A percentile compares a stretch with the other conserved stretches of the same genome.
Conservation (phyloP, 2,329 filamentous ascomycete genomes). For the Mollisia scopiformis region DNA sequence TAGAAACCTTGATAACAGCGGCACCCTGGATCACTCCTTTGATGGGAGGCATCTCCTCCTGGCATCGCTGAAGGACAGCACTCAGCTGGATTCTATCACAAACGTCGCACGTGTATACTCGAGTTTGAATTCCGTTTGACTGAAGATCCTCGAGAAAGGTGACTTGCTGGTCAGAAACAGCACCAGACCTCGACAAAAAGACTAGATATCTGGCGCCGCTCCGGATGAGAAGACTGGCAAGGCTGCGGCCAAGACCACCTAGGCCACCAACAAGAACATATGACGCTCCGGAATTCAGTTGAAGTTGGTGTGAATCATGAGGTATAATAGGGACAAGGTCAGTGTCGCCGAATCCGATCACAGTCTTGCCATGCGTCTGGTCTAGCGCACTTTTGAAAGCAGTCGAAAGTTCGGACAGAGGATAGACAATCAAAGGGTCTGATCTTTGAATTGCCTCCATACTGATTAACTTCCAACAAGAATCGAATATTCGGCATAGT, state of each 20-base stretch:
- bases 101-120: slow-evolving; percentile 5
- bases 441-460: neutral
- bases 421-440: neutral
- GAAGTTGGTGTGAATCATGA: neutral
- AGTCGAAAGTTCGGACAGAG: neutral
- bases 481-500: neutral
- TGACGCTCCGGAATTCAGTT: slow-evolving; percentile 14
- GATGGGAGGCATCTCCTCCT: neutral
- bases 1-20: neutral
- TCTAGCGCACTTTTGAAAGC: slow-evolving; percentile 3
- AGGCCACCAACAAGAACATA: slow-evolving; percentile 36
- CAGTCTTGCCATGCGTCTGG: slow-evolving; percentile 1
- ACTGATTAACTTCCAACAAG: neutral
- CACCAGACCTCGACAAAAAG: slow-evolving; percentile 33
- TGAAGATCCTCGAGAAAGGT: slow-evolving; percentile 12
- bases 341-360: neutral
- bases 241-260: slow-evolving; percentile 34
- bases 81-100: neutral
- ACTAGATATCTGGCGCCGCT: slow-evolving; percentile 33
- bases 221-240: slow-evolving; percentile 25
- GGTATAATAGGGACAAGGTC: slow-evolving; percentile 11
- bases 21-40: neutral
- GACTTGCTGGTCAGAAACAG: neutral
- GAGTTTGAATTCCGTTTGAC: slow-evolving; percentile 46
- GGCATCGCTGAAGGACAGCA: neutral